Percentiles rank a stretch among this genome's conserved stretches.
phyloP scores from a whole-genome alignment of 495 filamentous ascomycete species.

The Tuber aestivum region DNA sequence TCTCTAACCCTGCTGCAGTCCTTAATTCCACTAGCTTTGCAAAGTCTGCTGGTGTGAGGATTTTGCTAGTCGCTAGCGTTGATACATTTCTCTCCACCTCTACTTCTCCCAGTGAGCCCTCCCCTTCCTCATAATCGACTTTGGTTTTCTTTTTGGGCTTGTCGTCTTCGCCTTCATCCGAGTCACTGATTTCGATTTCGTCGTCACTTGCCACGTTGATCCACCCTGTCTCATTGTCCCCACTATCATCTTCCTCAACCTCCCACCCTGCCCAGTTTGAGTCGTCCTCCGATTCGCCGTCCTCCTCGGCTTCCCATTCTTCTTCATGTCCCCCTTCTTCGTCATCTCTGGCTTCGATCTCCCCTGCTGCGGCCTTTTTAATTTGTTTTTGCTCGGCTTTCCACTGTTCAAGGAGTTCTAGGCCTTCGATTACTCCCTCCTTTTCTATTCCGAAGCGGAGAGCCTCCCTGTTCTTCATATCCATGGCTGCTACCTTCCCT shows the following conservation, averaged over 20 bases:
- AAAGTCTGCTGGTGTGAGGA: slow-evolving; percentile 47
- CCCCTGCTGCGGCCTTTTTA: slow-evolving; percentile 61
- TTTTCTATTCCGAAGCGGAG: slow-evolving; percentile 72
- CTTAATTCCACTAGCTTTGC: slow-evolving; percentile 86
- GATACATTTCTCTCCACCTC: slow-evolving; percentile 29
- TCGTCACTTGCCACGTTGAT: slow-evolving; percentile 81
- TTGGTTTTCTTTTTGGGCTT: slow-evolving; percentile 60
- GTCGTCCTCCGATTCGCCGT: slow-evolving; percentile 47
- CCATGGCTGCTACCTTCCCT: slow-evolving; percentile 87
- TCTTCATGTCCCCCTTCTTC: slow-evolving; percentile 53
- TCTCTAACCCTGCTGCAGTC: slow-evolving; percentile 62
- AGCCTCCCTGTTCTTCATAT: slow-evolving; percentile 54
- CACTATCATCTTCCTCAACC: slow-evolving; percentile 69
- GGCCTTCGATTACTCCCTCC: slow-evolving; percentile 76
- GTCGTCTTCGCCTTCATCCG: slow-evolving; percentile 56
- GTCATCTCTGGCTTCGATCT: slow-evolving; percentile 53
- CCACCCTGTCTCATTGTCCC: slow-evolving; percentile 75
- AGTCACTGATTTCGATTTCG: slow-evolving; percentile 69
- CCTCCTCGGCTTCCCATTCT: slow-evolving; percentile 48
- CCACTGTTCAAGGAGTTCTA: slow-evolving; percentile 86
- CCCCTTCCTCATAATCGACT: slow-evolving; percentile 43
- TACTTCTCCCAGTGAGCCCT: neutral
- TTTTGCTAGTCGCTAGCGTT: slow-evolving; percentile 39
- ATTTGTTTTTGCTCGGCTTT: slow-evolving; percentile 80
- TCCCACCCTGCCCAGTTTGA: slow-evolving; percentile 80